phyloP scores from a whole-genome alignment of 208 protist genomes.

The Crithidia brevicula region DNA sequence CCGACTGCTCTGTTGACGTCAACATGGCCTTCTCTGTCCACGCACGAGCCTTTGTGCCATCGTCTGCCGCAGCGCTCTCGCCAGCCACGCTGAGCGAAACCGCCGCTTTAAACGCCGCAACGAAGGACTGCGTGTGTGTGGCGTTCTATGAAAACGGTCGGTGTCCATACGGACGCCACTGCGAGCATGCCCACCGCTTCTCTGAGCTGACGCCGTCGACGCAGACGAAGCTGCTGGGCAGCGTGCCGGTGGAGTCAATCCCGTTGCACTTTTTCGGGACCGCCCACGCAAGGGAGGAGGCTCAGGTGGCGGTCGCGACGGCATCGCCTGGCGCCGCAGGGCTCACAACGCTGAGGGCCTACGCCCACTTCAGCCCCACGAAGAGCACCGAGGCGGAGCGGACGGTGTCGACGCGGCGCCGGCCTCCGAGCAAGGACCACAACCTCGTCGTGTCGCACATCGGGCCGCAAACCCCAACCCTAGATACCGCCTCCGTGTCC shows the following conservation, averaged over 20 bases:
- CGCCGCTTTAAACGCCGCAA: background rate
- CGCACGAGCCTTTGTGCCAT: constrained; percentile 38
- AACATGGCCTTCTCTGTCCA: constrained; percentile 65
- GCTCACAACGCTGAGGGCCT: constrained; percentile 40
- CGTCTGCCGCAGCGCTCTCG: constrained; percentile 13
- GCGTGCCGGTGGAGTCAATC: constrained; percentile 57
- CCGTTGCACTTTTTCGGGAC: constrained; percentile 62
- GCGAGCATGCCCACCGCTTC: constrained; percentile 79
- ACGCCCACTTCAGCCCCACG: constrained; percentile 51
- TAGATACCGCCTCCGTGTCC: constrained; percentile 29
- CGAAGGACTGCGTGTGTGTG: constrained; percentile 72
- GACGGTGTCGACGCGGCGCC: constrained; percentile 29
- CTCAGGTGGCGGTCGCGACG: background rate
- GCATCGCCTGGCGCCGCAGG: background rate
- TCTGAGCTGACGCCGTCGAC: constrained; percentile 54
- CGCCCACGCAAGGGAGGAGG: background rate
- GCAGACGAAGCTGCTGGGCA: constrained; percentile 61
- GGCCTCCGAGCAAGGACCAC: constrained; percentile 27
- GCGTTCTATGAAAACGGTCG: constrained; percentile 69
- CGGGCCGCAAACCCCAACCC: constrained; percentile 11
- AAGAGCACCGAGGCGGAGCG: constrained; percentile 23
- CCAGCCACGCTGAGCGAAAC: constrained; percentile 6
- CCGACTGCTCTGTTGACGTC: too few relatives aligned
- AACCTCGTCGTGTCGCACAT: constrained; percentile 30
- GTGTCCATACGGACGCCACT: constrained; percentile 64